A percentile compares a stretch with the other conserved stretches of the same genome.
Evolutionary conservation across 73 alveolate species (phyloP).

Genomic region (Tetrahymena borealis): DNA sequence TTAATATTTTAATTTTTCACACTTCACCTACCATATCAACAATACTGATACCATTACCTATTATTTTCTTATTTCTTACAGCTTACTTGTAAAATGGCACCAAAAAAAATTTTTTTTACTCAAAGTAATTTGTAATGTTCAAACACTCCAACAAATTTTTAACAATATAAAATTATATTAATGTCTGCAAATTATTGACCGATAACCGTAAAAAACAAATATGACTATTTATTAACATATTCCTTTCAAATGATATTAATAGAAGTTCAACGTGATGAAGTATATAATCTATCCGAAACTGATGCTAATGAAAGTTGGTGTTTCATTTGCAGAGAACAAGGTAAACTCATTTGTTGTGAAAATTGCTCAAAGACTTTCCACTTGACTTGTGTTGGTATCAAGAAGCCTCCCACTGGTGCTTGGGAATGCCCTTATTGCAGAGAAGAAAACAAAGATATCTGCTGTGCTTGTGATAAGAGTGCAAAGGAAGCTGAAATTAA

Average conservation of each 20-base stretch:
- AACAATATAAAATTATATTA: too few species aligned
- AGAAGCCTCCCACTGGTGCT: constrained; percentile 43
- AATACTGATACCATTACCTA: too few species aligned
- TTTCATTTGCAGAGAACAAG: constrained; percentile 4
- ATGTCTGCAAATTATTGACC: background rate
- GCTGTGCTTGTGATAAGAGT: constrained; percentile 19
- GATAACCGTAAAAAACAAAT: background rate
- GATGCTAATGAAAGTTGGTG: background rate
- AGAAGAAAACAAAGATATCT: constrained; percentile 6
- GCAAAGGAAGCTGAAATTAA: constrained; percentile 15
- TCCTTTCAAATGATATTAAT: background rate
- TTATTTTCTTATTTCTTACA: too few species aligned
- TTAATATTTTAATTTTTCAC: background rate
- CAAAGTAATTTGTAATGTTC: too few species aligned
- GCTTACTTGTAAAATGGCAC: too few species aligned
- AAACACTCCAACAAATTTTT: too few species aligned
- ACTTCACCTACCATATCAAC: background rate
- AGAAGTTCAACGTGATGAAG: background rate
- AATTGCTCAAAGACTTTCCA: constrained; percentile 52
- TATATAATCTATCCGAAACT: background rate
- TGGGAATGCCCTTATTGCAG: constrained; percentile 49
- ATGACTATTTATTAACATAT: background rate
- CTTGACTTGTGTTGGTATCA: constrained; percentile 45
- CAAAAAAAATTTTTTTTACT: too few species aligned
- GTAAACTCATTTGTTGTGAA: constrained; percentile 52